These are phyloP conservation scores for Populus trichocarpa DNA, from an alignment of 441 rosid species.

Conservation along the genomic window DNA sequence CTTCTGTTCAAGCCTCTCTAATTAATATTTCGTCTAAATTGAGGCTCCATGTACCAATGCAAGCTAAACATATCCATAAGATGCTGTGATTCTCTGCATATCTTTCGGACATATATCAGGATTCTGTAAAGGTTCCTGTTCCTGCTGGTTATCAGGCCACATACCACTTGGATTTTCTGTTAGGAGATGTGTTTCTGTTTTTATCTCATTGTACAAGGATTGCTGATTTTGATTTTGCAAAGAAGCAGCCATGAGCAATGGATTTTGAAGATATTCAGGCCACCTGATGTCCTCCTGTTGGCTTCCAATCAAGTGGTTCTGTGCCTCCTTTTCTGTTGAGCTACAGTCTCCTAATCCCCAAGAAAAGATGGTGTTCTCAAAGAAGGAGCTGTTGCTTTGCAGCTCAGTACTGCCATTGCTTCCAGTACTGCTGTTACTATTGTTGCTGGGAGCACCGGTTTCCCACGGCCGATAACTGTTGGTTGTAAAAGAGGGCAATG, in stretches of 20 bases:
- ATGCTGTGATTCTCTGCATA: slow-evolving; percentile 46
- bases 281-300: slow-evolving; percentile 45
- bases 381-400: slow-evolving; percentile 40
- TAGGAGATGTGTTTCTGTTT: slow-evolving; percentile 49
- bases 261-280: slow-evolving; percentile 45
- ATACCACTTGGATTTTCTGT: slow-evolving; percentile 25
- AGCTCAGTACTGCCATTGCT: slow-evolving; percentile 37
- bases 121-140: slow-evolving; percentile 28
- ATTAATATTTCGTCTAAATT: background rate
- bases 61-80: slow-evolving; percentile 45
- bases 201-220: slow-evolving; percentile 45
- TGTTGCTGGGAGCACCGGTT: slow-evolving; percentile 26
- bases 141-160: slow-evolving; percentile 45
- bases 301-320: slow-evolving; percentile 27
- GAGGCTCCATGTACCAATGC: background rate
- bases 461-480: slow-evolving; percentile 44
- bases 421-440: slow-evolving; percentile 29
- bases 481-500: slow-evolving; percentile 27
- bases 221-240: slow-evolving; percentile 44
- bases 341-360: slow-evolving; percentile 57
- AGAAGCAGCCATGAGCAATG: slow-evolving; percentile 41
- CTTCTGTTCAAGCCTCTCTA: background rate
- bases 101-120: slow-evolving; percentile 39
- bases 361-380: slow-evolving; percentile 37
- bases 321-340: slow-evolving; percentile 44